Percentiles rank a stretch among this genome's conserved stretches.
Evolutionary conservation across 2,329 filamentous ascomycete genomes (phyloP).

Genomic region (Bipolaris cookei): DNA sequence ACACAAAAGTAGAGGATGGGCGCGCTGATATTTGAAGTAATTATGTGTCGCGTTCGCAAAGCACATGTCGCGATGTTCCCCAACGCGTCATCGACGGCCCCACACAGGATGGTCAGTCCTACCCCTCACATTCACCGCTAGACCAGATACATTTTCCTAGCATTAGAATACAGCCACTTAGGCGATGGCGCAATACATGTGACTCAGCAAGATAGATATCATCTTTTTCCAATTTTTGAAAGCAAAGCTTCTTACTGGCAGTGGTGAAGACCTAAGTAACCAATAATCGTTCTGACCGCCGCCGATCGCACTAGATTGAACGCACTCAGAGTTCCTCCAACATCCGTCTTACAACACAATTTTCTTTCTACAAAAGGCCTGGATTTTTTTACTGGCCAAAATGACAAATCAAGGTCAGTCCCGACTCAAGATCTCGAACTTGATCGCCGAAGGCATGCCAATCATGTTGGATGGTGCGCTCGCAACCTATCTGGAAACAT

Average conservation of each 20-base stretch:
- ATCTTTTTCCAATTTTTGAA: not conserved
- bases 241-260: not conserved
- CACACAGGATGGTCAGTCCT: not conserved
- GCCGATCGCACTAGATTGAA: not conserved
- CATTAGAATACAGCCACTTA: not conserved
- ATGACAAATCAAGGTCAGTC: slow-evolving; percentile 3
- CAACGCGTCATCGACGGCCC: not conserved
- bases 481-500: slow-evolving; percentile 55
- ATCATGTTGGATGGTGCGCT: slow-evolving; percentile 56
- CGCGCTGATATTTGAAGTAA: not conserved
- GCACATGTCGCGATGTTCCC: not conserved
- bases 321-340: not conserved
- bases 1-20: not conserved
- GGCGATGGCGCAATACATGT: not conserved
- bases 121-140: not conserved
- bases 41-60: not conserved
- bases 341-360: not conserved
- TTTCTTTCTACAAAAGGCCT: not conserved
- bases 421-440: slow-evolving; percentile 5
- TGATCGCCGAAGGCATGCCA: slow-evolving; percentile 31
- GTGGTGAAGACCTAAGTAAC: not conserved
- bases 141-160: not conserved
- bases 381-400: not conserved
- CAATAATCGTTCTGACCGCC: not conserved
- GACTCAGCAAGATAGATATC: not conserved